Conservation (phyloP, 2,329 filamentous ascomycete genomes). For the Furcasterigmium sp. region DNA sequence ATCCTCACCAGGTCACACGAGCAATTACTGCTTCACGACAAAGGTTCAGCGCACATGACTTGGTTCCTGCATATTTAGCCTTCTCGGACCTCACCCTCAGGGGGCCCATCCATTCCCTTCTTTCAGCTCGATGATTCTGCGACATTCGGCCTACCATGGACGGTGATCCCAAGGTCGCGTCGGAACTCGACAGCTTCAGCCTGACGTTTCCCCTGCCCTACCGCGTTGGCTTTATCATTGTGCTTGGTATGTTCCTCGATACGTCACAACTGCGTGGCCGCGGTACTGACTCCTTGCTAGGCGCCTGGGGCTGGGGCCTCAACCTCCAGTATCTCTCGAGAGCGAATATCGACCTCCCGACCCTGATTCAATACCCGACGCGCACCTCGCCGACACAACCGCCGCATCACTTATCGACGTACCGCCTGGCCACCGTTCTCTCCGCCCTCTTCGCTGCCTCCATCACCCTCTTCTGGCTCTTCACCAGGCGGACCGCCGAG, state of each 20-base stretch:
- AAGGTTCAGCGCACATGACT: too few species aligned
- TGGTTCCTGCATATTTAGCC: too few species aligned
- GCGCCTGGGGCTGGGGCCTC: slow-evolving; percentile 90
- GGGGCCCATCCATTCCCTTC: slow-evolving; percentile 7
- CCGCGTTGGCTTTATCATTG: slow-evolving; percentile 78
- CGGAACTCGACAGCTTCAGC: slow-evolving; percentile 78
- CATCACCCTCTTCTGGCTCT: slow-evolving; percentile 75
- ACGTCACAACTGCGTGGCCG: slow-evolving; percentile 5
- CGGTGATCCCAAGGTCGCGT: slow-evolving; percentile 66
- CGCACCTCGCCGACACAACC: slow-evolving; percentile 65
- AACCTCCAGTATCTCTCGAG: slow-evolving; percentile 84
- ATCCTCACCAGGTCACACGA: too few species aligned
- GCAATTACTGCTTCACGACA: too few species aligned
- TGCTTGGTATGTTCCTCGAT: slow-evolving; percentile 60
- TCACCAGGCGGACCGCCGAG: slow-evolving; percentile 65
- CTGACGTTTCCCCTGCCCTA: slow-evolving; percentile 83
- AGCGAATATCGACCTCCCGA: slow-evolving; percentile 79
- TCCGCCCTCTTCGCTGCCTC: slow-evolving; percentile 66
- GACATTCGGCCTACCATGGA: slow-evolving; percentile 48
- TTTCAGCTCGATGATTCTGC: slow-evolving; percentile 8
- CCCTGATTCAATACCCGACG: slow-evolving; percentile 79
- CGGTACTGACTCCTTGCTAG: slow-evolving; percentile 47
- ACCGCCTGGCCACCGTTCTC: slow-evolving; percentile 76
- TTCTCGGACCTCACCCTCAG: too few species aligned
- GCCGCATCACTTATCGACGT: slow-evolving; percentile 76